Base-by-base conservation (phyloP, 164 flowering plant species). In the Houttuynia cordata region DNA sequence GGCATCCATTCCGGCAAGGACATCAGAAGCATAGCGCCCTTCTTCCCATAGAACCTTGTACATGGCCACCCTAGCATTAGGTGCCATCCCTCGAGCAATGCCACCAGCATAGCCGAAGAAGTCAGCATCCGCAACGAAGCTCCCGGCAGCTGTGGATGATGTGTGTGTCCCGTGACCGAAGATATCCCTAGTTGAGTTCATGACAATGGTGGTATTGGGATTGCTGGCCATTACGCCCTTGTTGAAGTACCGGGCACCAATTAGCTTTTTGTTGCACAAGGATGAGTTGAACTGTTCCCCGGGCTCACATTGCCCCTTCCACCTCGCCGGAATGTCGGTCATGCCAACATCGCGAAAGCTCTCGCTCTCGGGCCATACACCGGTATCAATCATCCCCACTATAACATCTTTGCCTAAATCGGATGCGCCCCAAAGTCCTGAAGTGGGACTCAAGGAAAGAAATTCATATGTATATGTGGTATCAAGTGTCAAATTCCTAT, bases 301-400 rank as follows among this genome's bases (percentile, higher is more conserved):
- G 23, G 1, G 21, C 51, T 73, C 78, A 41, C 93, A 88, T 40
- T 57, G 60, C 8, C 93, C 93, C 64, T 76, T 83, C 96, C 96
- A 86, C 60, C 74, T 76, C 8, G 73, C 49, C 10, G 94, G 96
- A 39, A 82, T 57, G 21, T 67, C 73, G 10, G 71, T 7, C 79
- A 86, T 67, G 10, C 84, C 87, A 9, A 71, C 60, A 59, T 88
- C 96, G 10, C 19, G 57, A 30, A 64, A 88, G 71, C 93, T 88
- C 58, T 66, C 58, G 40, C 89, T 86, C 67, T 88, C 93, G 1
- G 96, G 96, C 93, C 93, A 88, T 34, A 88, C 41, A 18, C 96
- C 93, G 7, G 83, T 73, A 60, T 88, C 96, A 4, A 88, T 64
- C 42, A 88, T 17, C 21, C 96, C 94, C 25, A 88, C 71, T 21